phyloP scores from a whole-genome alignment of 2,329 filamentous ascomycete species.

The Cytospora schulzeri region DNA sequence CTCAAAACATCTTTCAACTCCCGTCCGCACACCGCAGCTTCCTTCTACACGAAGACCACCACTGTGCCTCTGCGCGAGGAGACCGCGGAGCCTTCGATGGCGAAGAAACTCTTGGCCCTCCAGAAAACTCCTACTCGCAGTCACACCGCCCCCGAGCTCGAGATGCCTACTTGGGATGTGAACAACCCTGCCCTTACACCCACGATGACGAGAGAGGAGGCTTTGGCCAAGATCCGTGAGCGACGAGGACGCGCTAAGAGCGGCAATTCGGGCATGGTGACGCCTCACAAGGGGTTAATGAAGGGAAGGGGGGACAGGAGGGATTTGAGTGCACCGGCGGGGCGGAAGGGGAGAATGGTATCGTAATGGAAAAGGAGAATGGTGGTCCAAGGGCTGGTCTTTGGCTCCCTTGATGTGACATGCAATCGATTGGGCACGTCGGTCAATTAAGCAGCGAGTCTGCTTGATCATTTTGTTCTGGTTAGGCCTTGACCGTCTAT shows the following conservation, averaged over 20 bases:
- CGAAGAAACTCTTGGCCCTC: constrained; percentile 42
- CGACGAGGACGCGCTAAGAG: constrained; percentile 71
- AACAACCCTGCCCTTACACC: constrained; percentile 62
- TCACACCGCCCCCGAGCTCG: constrained; percentile 27
- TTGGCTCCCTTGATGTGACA: neutral
- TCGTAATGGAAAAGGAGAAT: constrained; percentile 2
- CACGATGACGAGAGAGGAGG: constrained; percentile 72
- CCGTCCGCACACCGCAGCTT: constrained; percentile 50
- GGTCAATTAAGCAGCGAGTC: neutral
- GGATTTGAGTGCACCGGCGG: constrained; percentile 50
- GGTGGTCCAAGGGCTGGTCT: neutral
- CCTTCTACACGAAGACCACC: constrained; percentile 53
- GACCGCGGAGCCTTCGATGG: constrained; percentile 45
- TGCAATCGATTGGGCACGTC: neutral
- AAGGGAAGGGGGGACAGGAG: constrained; percentile 47
- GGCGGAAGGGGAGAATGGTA: constrained; percentile 24
- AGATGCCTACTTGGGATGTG: constrained; percentile 51
- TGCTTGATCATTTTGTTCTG: constrained; percentile 13
- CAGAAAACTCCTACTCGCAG: constrained; percentile 48
- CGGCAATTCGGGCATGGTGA: constrained; percentile 63
- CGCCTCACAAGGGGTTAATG: constrained; percentile 62
- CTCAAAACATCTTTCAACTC: constrained; percentile 25
- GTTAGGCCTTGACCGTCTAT: neutral
- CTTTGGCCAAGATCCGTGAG: constrained; percentile 74
- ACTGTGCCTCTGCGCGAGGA: constrained; percentile 55